phyloP scores from a whole-genome alignment of 352 stramenopile genomes.

The Globisporangium camurandrum region DNA sequence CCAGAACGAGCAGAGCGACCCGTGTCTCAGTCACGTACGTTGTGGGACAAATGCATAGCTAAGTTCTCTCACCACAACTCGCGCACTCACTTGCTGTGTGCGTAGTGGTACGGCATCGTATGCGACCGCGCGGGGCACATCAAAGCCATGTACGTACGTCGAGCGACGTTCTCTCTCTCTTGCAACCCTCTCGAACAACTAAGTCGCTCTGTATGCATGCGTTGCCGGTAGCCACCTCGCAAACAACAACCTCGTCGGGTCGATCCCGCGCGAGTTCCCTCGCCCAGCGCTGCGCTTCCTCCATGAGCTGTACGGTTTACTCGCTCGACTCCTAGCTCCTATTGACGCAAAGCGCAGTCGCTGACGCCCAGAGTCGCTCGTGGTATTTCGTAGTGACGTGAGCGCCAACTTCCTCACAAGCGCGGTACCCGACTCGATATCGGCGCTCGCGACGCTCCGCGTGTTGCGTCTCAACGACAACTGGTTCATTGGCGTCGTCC shows the following conservation, averaged over 20 bases:
- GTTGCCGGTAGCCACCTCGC: conserved; percentile 25
- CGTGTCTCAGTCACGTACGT: conserved; percentile 37
- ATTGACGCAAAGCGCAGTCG: too few relatives aligned
- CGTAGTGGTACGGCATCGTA: conserved; percentile 56
- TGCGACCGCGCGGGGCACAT: conserved; percentile 48
- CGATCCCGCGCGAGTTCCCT: conserved; percentile 42
- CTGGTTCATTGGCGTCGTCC: conserved; percentile 34
- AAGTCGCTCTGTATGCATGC: too few relatives aligned
- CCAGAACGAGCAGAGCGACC: conserved; percentile 58
- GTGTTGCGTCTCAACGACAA: conserved; percentile 56
- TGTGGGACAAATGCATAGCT: neutral
- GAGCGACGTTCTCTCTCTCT: neutral
- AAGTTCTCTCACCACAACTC: neutral
- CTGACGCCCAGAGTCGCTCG: neutral
- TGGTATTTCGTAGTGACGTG: conserved; percentile 30
- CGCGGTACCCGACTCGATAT: conserved; percentile 36
- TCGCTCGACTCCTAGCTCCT: too few relatives aligned
- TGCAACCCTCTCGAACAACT: neutral
- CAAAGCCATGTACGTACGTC: conserved; percentile 33
- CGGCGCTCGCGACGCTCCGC: conserved; percentile 21
- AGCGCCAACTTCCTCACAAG: conserved; percentile 65
- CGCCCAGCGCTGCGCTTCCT: conserved; percentile 36
- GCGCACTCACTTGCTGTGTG: neutral
- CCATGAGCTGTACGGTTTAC: conserved; percentile 38
- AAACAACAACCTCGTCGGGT: conserved; percentile 58